Evolutionary conservation across 495 filamentous ascomycete species (phyloP).

Genomic region (Podospora didyma): DNA sequence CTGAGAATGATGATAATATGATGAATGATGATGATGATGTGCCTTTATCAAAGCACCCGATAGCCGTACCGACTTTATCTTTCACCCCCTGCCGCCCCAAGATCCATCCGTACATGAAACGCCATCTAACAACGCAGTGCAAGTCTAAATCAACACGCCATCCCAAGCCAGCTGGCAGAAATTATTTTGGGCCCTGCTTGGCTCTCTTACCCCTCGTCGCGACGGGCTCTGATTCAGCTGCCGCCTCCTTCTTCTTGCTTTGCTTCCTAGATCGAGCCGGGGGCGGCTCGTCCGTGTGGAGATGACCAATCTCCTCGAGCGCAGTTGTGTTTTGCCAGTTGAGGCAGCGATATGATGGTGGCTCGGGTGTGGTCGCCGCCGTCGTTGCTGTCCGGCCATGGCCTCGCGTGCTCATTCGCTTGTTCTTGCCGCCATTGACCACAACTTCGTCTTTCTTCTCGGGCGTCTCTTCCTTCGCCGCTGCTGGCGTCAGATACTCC

Average conservation of each 20-base stretch:
- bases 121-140: no score
- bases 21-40: no score
- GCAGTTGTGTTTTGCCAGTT: constrained; percentile 79
- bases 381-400: constrained; percentile 53
- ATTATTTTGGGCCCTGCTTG: constrained; percentile 6
- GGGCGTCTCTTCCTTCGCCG: constrained; percentile 47
- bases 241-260: constrained; percentile 31
- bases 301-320: constrained; percentile 70
- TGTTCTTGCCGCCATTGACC: constrained; percentile 29
- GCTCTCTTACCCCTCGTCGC: constrained; percentile 20
- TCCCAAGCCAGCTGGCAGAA: neutral
- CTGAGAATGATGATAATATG: no score
- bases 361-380: constrained; percentile 53
- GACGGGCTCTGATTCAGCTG: constrained; percentile 10
- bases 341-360: constrained; percentile 63
- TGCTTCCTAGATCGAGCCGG: constrained; percentile 59
- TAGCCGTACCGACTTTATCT: no score
- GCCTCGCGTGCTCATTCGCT: constrained; percentile 72
- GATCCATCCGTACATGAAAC: no score
- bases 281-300: constrained; percentile 73
- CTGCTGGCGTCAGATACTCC: constrained; percentile 57
- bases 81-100: no score
- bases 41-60: no score
- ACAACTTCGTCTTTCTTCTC: constrained; percentile 46
- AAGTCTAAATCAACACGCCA: neutral